phyloP scores from a whole-genome alignment of 2,329 filamentous ascomycete species.

The Phoma sp. region DNA sequence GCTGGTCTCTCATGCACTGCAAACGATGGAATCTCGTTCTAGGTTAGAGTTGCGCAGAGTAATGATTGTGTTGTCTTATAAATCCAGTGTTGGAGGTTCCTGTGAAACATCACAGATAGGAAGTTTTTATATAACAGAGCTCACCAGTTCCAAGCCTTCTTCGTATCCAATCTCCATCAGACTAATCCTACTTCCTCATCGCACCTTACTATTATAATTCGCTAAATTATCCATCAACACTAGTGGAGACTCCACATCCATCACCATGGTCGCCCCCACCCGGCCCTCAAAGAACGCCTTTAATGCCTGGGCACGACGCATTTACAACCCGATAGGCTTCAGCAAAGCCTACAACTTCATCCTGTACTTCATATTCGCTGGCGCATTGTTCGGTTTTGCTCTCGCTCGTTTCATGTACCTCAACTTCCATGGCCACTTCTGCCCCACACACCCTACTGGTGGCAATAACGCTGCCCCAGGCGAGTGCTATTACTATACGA shows the following conservation, averaged over 20 bases:
- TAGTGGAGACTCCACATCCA: not conserved
- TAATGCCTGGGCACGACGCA: constrained; percentile 19
- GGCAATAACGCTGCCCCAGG: constrained; percentile 47
- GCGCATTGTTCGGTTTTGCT: constrained; percentile 45
- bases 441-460: constrained; percentile 7
- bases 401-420: constrained; percentile 60
- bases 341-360: constrained; percentile 64
- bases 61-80: not conserved
- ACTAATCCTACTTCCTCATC: not conserved
- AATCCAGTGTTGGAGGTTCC: not conserved
- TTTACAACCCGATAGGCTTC: constrained; percentile 60
- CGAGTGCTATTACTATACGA: constrained; percentile 55
- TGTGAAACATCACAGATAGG: not conserved
- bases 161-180: not conserved
- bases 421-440: constrained; percentile 50
- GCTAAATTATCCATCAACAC: not conserved
- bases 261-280: not conserved
- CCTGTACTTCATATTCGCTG: constrained; percentile 52
- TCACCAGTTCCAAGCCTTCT: not conserved
- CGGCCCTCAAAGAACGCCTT: constrained; percentile 17
- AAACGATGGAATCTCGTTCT: constrained; percentile 9
- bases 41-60: constrained; percentile 2
- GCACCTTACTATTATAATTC: not conserved
- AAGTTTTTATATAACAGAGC: not conserved
- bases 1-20: not conserved